A percentile compares a stretch with the other conserved stretches of the same genome.
phyloP scores from a whole-genome alignment of 768 basidiomycete genomes.

The Calvatia gigantea region DNA sequence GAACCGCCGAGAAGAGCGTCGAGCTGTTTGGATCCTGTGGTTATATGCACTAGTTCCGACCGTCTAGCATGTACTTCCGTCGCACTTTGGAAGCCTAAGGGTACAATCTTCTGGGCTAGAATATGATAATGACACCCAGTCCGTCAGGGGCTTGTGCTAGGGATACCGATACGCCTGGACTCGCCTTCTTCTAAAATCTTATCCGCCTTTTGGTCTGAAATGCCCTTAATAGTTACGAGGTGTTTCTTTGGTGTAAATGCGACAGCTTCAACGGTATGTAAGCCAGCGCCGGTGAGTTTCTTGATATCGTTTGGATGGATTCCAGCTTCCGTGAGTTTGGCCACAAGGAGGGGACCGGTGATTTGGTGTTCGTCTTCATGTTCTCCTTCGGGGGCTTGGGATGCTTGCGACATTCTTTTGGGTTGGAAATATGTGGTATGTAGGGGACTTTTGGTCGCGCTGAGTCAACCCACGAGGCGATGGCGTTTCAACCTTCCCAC shows the following conservation, averaged over 20 bases:
- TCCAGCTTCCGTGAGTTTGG: conserved; percentile 84
- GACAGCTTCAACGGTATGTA: conserved; percentile 92
- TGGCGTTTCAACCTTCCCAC: conserved; percentile 21
- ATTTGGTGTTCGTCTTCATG: conserved; percentile 59
- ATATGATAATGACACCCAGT: background rate
- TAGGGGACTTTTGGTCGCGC: background rate
- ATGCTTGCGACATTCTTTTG: conserved; percentile 42
- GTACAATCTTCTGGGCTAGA: conserved; percentile 91
- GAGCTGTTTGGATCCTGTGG: conserved; percentile 93
- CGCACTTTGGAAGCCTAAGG: conserved; percentile 96
- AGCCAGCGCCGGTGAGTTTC: conserved; percentile 89
- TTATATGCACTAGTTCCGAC: conserved; percentile 93
- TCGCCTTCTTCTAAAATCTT: conserved; percentile 90
- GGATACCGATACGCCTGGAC: conserved; percentile 18
- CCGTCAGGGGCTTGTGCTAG: background rate
- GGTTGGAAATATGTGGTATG: conserved; percentile 55
- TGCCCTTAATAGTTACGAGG: conserved; percentile 89
- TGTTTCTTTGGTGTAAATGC: conserved; percentile 96
- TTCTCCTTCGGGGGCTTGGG: conserved; percentile 41
- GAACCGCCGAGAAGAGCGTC: conserved; percentile 92
- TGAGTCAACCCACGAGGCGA: no score
- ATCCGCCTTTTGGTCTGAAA: conserved; percentile 95
- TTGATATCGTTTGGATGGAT: conserved; percentile 90
- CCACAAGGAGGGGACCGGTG: conserved; percentile 80
- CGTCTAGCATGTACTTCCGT: conserved; percentile 95